Percentiles rank a stretch among this genome's conserved stretches.
phyloP scores from a whole-genome alignment of 192 early-diverging fungal genomes.

The Spinellus fusiger region DNA sequence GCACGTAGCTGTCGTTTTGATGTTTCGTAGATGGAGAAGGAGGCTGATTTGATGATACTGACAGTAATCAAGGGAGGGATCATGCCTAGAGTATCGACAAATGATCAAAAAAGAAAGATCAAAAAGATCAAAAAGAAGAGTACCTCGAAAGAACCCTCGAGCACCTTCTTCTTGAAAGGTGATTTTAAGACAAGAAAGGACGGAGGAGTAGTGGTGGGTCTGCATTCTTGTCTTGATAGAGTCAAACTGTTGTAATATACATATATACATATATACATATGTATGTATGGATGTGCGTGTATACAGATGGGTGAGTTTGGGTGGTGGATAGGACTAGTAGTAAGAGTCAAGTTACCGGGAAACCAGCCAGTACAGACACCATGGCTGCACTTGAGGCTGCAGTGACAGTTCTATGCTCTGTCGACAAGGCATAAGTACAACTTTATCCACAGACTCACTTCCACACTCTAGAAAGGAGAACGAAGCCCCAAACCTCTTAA shows the following conservation, averaged over 20 bases:
- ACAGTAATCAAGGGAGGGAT: constrained; percentile 79
- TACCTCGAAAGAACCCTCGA: constrained; percentile 82
- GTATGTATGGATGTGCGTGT: no score
- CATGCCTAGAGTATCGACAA: constrained; percentile 51
- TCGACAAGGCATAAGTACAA: background rate
- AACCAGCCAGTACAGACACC: constrained; percentile 59
- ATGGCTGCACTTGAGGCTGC: constrained; percentile 68
- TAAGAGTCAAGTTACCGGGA: constrained; percentile 38
- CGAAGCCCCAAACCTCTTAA: background rate
- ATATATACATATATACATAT: no score
- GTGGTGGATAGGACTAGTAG: no score
- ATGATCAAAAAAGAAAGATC: background rate
- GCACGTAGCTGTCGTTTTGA: constrained; percentile 43
- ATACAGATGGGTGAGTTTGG: no score
- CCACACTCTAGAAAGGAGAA: background rate
- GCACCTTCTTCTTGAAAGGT: constrained; percentile 79
- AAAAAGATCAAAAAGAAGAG: background rate
- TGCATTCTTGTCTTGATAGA: constrained; percentile 98
- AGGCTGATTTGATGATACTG: constrained; percentile 82
- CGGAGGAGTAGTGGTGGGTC: constrained; percentile 79
- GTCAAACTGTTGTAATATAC: constrained; percentile 72
- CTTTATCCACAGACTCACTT: background rate
- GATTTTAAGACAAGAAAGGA: constrained; percentile 64
- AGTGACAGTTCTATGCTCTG: constrained; percentile 54
- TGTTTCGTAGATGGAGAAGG: constrained; percentile 85